A percentile compares a stretch with the other conserved stretches of the same genome.
phyloP scores from a whole-genome alignment of 148 eudicot species.

The Simmondsia chinensis region DNA sequence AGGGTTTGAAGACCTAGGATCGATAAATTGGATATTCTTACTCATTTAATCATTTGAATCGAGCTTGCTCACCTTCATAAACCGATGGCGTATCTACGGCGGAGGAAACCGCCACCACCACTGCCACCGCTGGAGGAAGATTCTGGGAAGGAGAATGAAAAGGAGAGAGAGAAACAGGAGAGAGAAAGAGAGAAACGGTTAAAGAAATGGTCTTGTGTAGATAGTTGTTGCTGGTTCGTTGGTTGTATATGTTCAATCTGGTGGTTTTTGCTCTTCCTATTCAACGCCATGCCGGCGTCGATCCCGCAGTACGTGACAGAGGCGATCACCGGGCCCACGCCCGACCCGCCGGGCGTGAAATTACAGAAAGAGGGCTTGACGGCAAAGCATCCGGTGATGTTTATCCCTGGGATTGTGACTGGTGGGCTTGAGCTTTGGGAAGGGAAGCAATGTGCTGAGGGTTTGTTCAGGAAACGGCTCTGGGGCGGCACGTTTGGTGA shows the following conservation, averaged over 20 bases:
- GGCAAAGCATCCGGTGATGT: slow-evolving; percentile 88
- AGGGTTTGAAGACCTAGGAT: no score
- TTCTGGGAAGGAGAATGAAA: not conserved
- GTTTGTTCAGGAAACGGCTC: slow-evolving; percentile 62
- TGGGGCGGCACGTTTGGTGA: slow-evolving; percentile 99
- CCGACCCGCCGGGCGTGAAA: slow-evolving; percentile 86
- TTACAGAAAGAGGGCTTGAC: slow-evolving; percentile 46
- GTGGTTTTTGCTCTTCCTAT: slow-evolving; percentile 63
- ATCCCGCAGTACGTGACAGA: slow-evolving; percentile 85
- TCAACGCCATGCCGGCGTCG: slow-evolving; percentile 81
- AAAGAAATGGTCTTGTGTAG: slow-evolving; percentile 57
- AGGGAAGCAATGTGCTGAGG: slow-evolving; percentile 80
- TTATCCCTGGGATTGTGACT: slow-evolving; percentile 92
- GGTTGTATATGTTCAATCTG: slow-evolving; percentile 59
- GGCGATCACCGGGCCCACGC: slow-evolving; percentile 69
- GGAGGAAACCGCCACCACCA: slow-evolving; percentile 10
- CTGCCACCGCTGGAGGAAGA: slow-evolving; percentile 7
- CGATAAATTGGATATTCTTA: no score
- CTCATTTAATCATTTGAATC: no score
- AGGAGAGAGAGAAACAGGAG: not conserved
- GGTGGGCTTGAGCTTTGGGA: slow-evolving; percentile 97
- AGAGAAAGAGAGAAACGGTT: slow-evolving; percentile 1
- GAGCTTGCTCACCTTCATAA: no score
- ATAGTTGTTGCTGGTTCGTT: slow-evolving; percentile 69
- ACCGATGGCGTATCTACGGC: slow-evolving; percentile 21